Conservation (phyloP, 139 green algal genomes). For the Closterium sp. region DNA sequence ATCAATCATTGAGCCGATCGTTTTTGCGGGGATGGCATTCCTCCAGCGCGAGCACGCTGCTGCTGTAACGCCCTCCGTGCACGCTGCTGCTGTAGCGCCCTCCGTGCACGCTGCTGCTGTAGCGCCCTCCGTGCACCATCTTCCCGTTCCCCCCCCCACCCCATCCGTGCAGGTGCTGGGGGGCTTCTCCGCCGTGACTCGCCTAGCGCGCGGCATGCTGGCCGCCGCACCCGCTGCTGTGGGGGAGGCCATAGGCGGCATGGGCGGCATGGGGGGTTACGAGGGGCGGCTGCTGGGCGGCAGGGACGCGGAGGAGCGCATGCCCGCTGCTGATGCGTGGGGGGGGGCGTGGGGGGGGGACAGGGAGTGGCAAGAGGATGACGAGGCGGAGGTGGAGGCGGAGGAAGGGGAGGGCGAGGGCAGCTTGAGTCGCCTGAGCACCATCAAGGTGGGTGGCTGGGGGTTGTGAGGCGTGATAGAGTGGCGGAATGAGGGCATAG, state of each 20-base stretch:
- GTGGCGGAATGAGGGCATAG: no score
- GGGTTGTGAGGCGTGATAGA: not conserved
- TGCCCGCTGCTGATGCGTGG: not conserved
- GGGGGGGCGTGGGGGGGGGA: not conserved
- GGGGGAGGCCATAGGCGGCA: not conserved
- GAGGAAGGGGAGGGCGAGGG: not conserved
- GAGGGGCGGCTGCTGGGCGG: conserved; percentile 4
- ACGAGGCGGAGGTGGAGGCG: not conserved
- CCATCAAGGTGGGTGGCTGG: not conserved
- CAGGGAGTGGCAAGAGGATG: not conserved
- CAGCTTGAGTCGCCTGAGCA: not conserved
- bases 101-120: not conserved
- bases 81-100: no score
- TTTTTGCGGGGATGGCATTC: no score
- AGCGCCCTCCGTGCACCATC: not conserved
- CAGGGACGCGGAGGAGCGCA: not conserved
- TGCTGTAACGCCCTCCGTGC: no score
- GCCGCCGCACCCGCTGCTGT: not conserved
- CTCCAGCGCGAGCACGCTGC: no score
- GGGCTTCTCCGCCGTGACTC: conserved; percentile 20
- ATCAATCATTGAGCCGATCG: no score
- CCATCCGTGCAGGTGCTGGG: conserved; percentile 21
- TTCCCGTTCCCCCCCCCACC: not conserved
- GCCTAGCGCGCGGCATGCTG: conserved; percentile 10
- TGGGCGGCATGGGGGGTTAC: not conserved